Conservation (phyloP, 2,329 filamentous ascomycete species). For the Fusarium piperis region DNA sequence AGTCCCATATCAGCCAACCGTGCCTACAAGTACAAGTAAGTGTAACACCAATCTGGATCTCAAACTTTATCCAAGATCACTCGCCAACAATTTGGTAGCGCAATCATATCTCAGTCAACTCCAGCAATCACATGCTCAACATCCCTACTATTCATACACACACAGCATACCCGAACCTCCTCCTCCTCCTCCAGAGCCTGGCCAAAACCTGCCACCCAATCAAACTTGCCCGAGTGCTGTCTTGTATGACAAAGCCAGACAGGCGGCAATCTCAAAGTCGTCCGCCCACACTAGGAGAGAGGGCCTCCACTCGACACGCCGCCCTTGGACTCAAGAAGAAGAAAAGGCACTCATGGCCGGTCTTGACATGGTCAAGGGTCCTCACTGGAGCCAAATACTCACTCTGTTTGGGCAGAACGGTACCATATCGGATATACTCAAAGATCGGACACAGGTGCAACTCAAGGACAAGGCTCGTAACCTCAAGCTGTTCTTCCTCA, state of each 20-base stretch:
- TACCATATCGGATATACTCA: conserved; percentile 82
- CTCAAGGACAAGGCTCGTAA: conserved; percentile 93
- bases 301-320: conserved; percentile 69
- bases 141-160: conserved; percentile 49
- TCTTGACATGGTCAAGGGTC: conserved; percentile 87
- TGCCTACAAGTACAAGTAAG: conserved; percentile 52
- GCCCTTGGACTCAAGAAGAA: conserved; percentile 89
- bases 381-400: conserved; percentile 93
- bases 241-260: conserved; percentile 67
- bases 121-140: conserved; percentile 51
- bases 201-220: conserved; percentile 62
- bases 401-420: conserved; percentile 84
- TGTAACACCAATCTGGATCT: not conserved
- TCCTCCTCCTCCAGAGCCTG: conserved; percentile 42
- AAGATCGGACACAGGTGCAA: conserved; percentile 90
- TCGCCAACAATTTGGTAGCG: conserved; percentile 47
- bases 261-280: conserved; percentile 66
- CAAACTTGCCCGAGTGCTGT: conserved; percentile 65
- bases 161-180: conserved; percentile 50
- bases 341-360: conserved; percentile 91
- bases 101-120: conserved; percentile 52
- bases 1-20: conserved; percentile 54
- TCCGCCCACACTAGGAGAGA: conserved; percentile 65
- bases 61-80: conserved; percentile 4
- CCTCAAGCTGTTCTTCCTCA: conserved; percentile 89